Evolutionary conservation across 2,329 filamentous ascomycete species (phyloP), one percentile per base, ranked within the genome.

Genomic region (Tolypocladium capitatum): DNA sequence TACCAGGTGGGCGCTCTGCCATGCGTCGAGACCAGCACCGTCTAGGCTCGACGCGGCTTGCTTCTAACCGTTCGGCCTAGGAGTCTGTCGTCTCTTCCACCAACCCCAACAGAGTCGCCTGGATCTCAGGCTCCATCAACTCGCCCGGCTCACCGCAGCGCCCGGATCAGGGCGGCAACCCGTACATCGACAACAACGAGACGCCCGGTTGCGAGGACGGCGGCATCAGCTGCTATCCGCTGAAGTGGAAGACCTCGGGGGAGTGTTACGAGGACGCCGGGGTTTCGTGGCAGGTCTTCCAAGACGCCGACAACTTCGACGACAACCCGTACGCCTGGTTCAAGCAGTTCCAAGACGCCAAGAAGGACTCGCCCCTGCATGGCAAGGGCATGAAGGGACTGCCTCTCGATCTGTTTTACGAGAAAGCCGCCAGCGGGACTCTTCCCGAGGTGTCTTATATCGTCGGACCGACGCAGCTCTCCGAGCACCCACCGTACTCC

Each of bases 301-400:
- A 75, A 53, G 65, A 72, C 46, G 68, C 34, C 6, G 66, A 76
- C 53, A 75, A 74, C 58, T 75, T 74, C 48, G 73, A 74, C 42
- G 74, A 77, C 55, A 77, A 75, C 55, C 68, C 73, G 0, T 63
- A 74, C n/a, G 72, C 73, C 32, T 74, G 72, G 67, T 78, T 78
- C 53, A 48, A 70, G 48, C 72, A 75, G 47, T 77, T 67, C 56
- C 73, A 76, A 50, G 64, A 68, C 0, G 71, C 73, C 1, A 52
- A 58, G 0, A 55, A 58, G 1, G 57, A 61, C n/a, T 71, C 69
- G 1, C 59, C 64, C 7, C 62, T 76, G 5, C 63, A 70, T 27
- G 49, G 70, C 45, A 67, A 68, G 30, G 73, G 73, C 1, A 62
- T 76, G 52, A 63, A 68, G 4, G 70, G 69, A 16, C 68, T 67